Evolutionary conservation across 305 asterid species (phyloP).

Genomic region (Solanum hybrid): DNA sequence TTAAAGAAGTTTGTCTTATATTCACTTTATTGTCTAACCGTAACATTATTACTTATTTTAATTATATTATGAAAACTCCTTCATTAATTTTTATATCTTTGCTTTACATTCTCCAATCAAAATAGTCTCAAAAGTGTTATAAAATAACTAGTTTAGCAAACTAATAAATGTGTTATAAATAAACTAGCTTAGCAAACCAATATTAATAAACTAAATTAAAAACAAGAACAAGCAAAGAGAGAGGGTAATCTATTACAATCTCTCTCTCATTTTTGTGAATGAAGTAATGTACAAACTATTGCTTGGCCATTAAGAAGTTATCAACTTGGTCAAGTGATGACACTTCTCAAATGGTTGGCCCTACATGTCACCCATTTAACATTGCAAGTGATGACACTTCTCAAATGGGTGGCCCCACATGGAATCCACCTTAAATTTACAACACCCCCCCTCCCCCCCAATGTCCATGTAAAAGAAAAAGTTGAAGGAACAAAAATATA

Average conservation of each 20-base stretch:
- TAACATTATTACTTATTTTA: no score
- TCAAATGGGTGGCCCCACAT: background rate
- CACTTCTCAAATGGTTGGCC: background rate
- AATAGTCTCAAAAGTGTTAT: background rate
- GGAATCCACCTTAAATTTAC: background rate
- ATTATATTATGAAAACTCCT: background rate
- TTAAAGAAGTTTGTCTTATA: background rate
- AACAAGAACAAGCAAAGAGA: background rate
- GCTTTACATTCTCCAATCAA: background rate
- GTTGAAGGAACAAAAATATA: background rate
- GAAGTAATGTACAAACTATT: background rate
- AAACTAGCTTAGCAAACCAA: background rate
- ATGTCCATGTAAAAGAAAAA: background rate
- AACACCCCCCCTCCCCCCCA: no score
- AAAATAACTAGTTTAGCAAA: background rate
- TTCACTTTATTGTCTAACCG: background rate
- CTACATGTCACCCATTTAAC: background rate
- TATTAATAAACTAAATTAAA: no score
- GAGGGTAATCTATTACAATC: background rate
- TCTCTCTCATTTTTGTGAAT: background rate
- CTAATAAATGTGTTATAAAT: background rate
- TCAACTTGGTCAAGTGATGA: background rate
- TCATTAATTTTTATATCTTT: background rate
- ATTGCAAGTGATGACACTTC: background rate
- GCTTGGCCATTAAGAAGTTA: background rate